Evolutionary conservation across 2,329 filamentous ascomycete genomes (phyloP).

Genomic region (Paradendryphiella salina): DNA sequence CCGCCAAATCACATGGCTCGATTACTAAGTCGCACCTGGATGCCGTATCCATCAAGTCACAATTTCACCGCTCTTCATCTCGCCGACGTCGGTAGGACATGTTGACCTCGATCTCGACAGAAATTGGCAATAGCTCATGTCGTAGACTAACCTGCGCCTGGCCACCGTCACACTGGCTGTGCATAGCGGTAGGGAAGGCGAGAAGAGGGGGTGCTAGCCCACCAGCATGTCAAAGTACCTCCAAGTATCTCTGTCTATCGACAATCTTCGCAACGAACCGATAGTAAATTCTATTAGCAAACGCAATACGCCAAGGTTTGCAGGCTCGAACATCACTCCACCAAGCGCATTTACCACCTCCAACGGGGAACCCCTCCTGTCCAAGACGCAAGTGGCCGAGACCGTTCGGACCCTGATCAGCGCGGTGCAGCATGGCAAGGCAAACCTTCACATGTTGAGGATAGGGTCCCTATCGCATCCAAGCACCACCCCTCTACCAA

Average conservation of each 20-base stretch:
- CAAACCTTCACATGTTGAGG: conserved; percentile 21
- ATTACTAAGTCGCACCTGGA: conserved; percentile 13
- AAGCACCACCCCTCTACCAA: conserved; percentile 16
- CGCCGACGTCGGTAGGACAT: conserved; percentile 3
- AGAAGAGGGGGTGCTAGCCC: conserved; percentile 8
- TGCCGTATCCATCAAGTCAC: neutral
- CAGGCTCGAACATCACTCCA: conserved; percentile 13
- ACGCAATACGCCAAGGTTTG: conserved; percentile 5
- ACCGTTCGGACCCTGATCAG: conserved; percentile 23
- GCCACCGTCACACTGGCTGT: conserved; percentile 14
- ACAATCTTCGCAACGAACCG: neutral
- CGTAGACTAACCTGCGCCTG: conserved; percentile 6
- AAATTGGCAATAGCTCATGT: conserved; percentile 15
- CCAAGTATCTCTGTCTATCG: conserved; percentile 5
- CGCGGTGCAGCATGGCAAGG: conserved; percentile 9
- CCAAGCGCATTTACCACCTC: conserved; percentile 6
- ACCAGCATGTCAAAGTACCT: conserved; percentile 30
- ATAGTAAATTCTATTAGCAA: conserved; percentile 16
- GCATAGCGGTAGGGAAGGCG: conserved; percentile 11
- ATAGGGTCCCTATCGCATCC: conserved; percentile 11
- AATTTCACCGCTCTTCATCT: conserved; percentile 4
- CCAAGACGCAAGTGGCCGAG: conserved; percentile 13
- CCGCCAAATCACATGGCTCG: conserved; percentile 37
- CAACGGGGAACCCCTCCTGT: conserved; percentile 19
- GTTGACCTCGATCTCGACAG: conserved; percentile 25